Evolutionary conservation across 257 asterid species (phyloP).

Genomic region (Orobanche coerulescens): DNA sequence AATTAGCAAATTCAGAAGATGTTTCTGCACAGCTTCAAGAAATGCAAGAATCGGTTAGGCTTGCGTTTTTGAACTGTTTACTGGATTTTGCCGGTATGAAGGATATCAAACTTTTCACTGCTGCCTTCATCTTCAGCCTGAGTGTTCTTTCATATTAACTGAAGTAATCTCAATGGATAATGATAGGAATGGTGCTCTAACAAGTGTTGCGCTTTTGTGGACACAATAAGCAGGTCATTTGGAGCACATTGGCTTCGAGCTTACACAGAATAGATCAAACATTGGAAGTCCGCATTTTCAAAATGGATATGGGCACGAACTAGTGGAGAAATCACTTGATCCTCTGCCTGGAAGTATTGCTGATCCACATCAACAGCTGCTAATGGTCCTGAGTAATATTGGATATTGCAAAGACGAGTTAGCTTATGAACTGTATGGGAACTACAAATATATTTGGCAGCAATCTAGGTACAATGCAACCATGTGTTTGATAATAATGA

Average conservation of each 20-base stretch:
- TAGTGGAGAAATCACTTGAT: conserved; percentile 41
- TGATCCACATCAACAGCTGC: conserved; percentile 77
- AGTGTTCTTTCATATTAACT: not conserved
- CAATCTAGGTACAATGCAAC: conserved; percentile 50
- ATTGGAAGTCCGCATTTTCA: conserved; percentile 42
- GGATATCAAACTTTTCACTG: conserved; percentile 13
- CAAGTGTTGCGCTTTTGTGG: conserved; percentile 9
- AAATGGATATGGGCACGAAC: conserved; percentile 59
- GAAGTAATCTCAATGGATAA: not conserved
- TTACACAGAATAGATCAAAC: conserved; percentile 42
- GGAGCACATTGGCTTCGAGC: conserved; percentile 67
- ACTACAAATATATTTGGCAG: conserved; percentile 67
- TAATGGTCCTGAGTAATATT: conserved; percentile 92
- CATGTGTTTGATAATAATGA: conserved; percentile 5
- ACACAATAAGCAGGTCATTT: conserved; percentile 55
- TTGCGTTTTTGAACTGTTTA: conserved; percentile 80
- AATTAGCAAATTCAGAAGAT: conserved; percentile 74
- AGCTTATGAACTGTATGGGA: conserved; percentile 58
- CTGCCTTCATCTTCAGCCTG: conserved; percentile 8
- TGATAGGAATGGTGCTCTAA: conserved; percentile 20
- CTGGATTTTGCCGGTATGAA: conserved; percentile 81
- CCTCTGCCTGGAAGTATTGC: conserved; percentile 77
- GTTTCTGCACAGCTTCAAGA: conserved; percentile 69
- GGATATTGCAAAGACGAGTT: conserved; percentile 97
- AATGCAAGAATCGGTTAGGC: conserved; percentile 84